A percentile compares a stretch with the other conserved stretches of the same genome.
Evolutionary conservation across 352 stramenopile species (phyloP).

Genomic region (Phytophthora lateralis): DNA sequence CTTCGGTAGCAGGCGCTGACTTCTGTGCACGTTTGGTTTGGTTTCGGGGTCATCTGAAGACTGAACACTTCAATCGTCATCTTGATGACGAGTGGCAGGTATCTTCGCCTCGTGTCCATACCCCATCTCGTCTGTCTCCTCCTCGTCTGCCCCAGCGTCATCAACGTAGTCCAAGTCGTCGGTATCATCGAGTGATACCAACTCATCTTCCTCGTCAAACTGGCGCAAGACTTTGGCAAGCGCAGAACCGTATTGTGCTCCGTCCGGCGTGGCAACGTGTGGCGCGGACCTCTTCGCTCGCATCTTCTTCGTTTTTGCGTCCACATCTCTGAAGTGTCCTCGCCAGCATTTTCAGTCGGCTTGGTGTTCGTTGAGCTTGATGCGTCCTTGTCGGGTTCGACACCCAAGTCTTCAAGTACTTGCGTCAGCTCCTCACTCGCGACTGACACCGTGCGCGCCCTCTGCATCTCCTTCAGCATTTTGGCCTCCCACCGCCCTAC

Average conservation of each 20-base stretch:
- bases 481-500: background rate
- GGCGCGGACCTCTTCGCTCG: background rate
- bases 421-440: background rate
- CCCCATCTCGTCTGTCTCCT: background rate
- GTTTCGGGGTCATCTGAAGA: too few relatives aligned
- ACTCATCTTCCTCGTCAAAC: conserved; percentile 1
- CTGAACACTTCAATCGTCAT: background rate
- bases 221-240: background rate
- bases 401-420: background rate
- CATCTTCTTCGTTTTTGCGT: background rate
- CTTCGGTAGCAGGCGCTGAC: background rate
- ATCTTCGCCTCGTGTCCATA: background rate
- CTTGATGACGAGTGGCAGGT: background rate
- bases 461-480: background rate
- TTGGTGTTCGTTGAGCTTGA: background rate
- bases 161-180: conserved; percentile 8
- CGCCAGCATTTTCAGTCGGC: background rate
- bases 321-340: too few relatives aligned
- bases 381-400: too few relatives aligned
- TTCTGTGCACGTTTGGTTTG: background rate
- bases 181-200: background rate
- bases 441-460: background rate
- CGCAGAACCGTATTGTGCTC: background rate
- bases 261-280: background rate
- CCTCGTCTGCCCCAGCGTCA: background rate